Percentiles rank a stretch among this genome's conserved stretches.
Conservation (phyloP, 2,329 filamentous ascomycete genomes). For the Colletotrichum navitas region DNA sequence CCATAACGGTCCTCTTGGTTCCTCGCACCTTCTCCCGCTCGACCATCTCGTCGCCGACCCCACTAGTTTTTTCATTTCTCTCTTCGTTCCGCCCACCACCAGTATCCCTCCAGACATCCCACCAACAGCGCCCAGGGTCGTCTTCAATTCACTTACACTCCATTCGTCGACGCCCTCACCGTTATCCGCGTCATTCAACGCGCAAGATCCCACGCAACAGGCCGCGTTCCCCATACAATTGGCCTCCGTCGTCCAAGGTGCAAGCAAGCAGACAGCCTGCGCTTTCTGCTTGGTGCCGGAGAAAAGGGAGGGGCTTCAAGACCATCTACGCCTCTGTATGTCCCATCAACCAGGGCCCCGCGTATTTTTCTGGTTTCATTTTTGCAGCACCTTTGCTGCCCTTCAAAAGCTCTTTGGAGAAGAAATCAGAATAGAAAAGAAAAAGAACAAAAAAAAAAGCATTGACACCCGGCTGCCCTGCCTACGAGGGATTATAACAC, state of each 20-base stretch:
- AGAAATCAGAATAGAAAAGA: background rate
- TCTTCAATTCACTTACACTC: slow-evolving; percentile 33
- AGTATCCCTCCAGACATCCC: slow-evolving; percentile 23
- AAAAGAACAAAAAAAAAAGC: too few relatives aligned
- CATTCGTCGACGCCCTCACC: slow-evolving; percentile 19
- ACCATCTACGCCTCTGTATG: background rate
- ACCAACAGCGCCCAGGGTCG: background rate
- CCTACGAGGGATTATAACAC: background rate
- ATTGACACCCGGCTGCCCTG: background rate
- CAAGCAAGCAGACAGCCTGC: slow-evolving; percentile 15
- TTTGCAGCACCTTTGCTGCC: background rate
- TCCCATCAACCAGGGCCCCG: background rate
- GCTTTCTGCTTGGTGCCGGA: slow-evolving; percentile 30
- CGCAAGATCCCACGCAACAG: background rate
- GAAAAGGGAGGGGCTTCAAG: slow-evolving; percentile 12
- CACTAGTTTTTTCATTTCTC: slow-evolving; percentile 44
- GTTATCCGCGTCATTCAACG: slow-evolving; percentile 1
- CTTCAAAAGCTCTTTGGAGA: background rate
- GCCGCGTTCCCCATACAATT: background rate
- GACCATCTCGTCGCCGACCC: slow-evolving; percentile 47
- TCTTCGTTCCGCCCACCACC: slow-evolving; percentile 44
- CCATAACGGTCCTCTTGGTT: background rate
- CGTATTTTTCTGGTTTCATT: background rate
- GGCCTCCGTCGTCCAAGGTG: background rate
- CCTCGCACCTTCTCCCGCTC: slow-evolving; percentile 48